These are phyloP conservation scores for Mrakia hoshinonis DNA, from an alignment of 768 basidiomycete species.

Conservation along the genomic window DNA sequence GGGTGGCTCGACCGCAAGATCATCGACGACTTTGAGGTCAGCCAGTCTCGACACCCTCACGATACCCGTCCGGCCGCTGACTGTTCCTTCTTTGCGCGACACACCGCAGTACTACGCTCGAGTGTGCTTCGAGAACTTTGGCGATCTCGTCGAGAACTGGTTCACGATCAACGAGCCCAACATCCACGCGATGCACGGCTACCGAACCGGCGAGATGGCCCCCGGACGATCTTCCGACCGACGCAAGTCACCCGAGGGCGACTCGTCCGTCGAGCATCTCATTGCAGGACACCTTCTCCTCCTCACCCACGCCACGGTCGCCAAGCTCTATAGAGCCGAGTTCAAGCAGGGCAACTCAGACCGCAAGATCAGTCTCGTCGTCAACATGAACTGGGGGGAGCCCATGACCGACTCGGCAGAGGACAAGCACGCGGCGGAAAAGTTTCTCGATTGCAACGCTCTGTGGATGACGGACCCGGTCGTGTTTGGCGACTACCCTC, in stretches of 20 bases:
- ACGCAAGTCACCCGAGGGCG: conserved; percentile 50
- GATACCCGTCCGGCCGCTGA: background rate
- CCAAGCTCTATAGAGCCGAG: conserved; percentile 58
- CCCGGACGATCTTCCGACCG: conserved; percentile 63
- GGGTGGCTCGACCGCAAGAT: conserved; percentile 27
- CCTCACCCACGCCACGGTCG: conserved; percentile 59
- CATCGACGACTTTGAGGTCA: conserved; percentile 2
- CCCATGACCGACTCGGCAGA: background rate
- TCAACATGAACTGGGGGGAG: conserved; percentile 61
- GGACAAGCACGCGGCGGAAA: background rate
- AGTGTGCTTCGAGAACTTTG: conserved; percentile 11
- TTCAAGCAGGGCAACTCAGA: conserved; percentile 46
- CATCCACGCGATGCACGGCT: conserved; percentile 9
- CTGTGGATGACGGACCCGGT: conserved; percentile 8
- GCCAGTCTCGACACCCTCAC: no score
- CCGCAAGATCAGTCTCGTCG: conserved; percentile 57
- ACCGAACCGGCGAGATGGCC: conserved; percentile 47
- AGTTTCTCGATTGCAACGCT: background rate
- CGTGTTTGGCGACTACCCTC: conserved; percentile 7
- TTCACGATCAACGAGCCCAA: conserved; percentile 30
- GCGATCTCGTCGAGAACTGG: conserved; percentile 29
- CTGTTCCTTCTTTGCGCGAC: background rate
- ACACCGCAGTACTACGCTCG: conserved; percentile 3
- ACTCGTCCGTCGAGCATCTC: conserved; percentile 34
- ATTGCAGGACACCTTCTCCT: conserved; percentile 62